Conservation (phyloP, 257 asterid genomes). For the Scutellaria baicalensis region DNA sequence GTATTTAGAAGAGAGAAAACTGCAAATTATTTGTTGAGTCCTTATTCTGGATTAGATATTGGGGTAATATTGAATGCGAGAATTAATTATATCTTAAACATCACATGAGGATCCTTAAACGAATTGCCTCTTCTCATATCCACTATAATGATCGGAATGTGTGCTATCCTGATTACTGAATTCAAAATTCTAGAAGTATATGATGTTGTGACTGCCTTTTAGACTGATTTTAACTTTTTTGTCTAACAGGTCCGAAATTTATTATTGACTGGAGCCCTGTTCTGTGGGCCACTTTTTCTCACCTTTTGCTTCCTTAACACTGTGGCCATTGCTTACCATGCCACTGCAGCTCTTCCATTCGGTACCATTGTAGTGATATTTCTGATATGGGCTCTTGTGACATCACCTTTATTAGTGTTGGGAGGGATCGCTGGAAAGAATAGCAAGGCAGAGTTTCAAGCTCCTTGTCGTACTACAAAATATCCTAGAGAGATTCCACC, state of each 20-base stretch:
- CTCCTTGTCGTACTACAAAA: slow-evolving; percentile 77
- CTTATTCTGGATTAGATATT: not conserved
- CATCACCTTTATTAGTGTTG: slow-evolving; percentile 70
- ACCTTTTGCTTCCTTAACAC: slow-evolving; percentile 79
- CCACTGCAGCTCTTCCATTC: slow-evolving; percentile 86
- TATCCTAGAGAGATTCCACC: slow-evolving; percentile 84
- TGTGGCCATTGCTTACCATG: slow-evolving; percentile 80
- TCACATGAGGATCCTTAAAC: not conserved
- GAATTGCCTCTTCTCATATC: not conserved
- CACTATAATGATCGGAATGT: not conserved
- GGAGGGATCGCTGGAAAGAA: slow-evolving; percentile 87
- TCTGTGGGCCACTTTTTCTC: slow-evolving; percentile 78
- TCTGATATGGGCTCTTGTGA: slow-evolving; percentile 83
- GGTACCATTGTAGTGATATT: slow-evolving; percentile 81
- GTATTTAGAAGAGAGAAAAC: not conserved
- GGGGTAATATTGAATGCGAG: not conserved
- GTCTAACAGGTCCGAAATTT: slow-evolving; percentile 76
- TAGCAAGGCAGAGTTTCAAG: slow-evolving; percentile 78
- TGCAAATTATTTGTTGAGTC: not conserved
- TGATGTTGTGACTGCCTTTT: not conserved
- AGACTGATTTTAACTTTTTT: slow-evolving; percentile 44
- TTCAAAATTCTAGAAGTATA: not conserved
- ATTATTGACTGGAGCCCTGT: slow-evolving; percentile 63
- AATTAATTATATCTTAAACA: not conserved
- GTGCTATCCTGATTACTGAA: not conserved